Conservation (phyloP, 352 stramenopile genomes). For the Phytophthora lateralis region DNA sequence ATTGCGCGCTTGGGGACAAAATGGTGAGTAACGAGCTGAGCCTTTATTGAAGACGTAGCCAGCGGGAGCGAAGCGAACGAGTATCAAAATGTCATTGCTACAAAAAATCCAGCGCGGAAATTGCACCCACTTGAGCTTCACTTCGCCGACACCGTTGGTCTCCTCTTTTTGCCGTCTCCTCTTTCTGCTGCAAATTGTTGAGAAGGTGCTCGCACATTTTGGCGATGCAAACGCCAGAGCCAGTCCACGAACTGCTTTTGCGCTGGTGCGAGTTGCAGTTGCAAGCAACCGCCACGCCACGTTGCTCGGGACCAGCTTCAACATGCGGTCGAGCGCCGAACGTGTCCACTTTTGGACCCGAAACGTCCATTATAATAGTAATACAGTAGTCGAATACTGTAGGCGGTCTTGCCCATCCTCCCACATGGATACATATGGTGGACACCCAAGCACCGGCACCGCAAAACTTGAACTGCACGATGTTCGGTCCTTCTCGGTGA, state of each 20-base stretch:
- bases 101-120: conserved; percentile 16
- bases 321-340: background rate
- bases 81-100: conserved; percentile 17
- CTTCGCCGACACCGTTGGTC: background rate
- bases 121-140: conserved; percentile 11
- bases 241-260: conserved; percentile 12
- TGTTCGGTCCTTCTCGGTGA: conserved; percentile 52
- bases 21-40: conserved; percentile 14
- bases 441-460: conserved; percentile 8
- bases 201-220: conserved; percentile 1
- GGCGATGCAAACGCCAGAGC: conserved; percentile 15
- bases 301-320: conserved; percentile 7
- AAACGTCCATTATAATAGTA: conserved; percentile 15
- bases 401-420: conserved; percentile 11
- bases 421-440: conserved; percentile 21
- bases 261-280: background rate
- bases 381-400: no score
- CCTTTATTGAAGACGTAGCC: conserved; percentile 12
- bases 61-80: background rate
- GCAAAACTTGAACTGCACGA: conserved; percentile 25
- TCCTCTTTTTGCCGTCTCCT: background rate
- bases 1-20: background rate
- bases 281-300: background rate
- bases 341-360: conserved; percentile 6
- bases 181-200: background rate